These are phyloP conservation scores for Quercus mongolica DNA, from an alignment of 306 rosid genomes.

Conservation along the genomic window DNA sequence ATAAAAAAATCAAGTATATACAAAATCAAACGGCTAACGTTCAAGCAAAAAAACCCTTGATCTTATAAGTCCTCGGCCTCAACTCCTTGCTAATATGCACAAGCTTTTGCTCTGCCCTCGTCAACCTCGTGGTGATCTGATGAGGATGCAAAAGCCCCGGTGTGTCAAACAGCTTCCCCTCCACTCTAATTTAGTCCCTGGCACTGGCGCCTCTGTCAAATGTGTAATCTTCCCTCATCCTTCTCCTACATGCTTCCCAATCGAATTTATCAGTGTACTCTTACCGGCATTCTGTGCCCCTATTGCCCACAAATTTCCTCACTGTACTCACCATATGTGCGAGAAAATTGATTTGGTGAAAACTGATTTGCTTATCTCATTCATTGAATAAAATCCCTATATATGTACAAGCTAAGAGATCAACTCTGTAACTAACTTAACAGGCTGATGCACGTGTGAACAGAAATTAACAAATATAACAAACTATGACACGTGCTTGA, in stretches of 20 bases:
- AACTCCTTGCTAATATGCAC: constrained; percentile 82
- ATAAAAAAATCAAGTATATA: too few relatives aligned
- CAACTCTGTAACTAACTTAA: too few relatives aligned
- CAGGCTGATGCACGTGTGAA: too few relatives aligned
- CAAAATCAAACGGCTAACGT: neutral
- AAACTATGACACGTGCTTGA: too few relatives aligned
- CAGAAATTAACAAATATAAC: too few relatives aligned
- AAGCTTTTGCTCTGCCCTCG: constrained; percentile 80
- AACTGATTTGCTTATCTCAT: too few relatives aligned
- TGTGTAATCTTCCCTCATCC: constrained; percentile 59
- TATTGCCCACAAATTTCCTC: constrained; percentile 90
- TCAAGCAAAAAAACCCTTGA: constrained; percentile 53
- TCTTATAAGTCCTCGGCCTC: constrained; percentile 85
- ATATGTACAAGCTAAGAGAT: too few relatives aligned
- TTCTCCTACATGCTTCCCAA: constrained; percentile 58
- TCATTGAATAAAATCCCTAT: too few relatives aligned
- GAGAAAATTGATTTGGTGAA: too few relatives aligned
- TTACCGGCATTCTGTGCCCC: constrained; percentile 97
- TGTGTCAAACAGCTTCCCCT: constrained; percentile 86
- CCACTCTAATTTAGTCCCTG: constrained; percentile 91
- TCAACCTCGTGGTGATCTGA: constrained; percentile 79
- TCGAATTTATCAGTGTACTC: constrained; percentile 75
- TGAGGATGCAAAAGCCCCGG: constrained; percentile 78
- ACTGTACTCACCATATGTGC: too few relatives aligned
- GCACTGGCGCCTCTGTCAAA: constrained; percentile 87